These are phyloP conservation scores for Lactarius evosmus DNA, from an alignment of 768 basidiomycete genomes.

Conservation along the genomic window DNA sequence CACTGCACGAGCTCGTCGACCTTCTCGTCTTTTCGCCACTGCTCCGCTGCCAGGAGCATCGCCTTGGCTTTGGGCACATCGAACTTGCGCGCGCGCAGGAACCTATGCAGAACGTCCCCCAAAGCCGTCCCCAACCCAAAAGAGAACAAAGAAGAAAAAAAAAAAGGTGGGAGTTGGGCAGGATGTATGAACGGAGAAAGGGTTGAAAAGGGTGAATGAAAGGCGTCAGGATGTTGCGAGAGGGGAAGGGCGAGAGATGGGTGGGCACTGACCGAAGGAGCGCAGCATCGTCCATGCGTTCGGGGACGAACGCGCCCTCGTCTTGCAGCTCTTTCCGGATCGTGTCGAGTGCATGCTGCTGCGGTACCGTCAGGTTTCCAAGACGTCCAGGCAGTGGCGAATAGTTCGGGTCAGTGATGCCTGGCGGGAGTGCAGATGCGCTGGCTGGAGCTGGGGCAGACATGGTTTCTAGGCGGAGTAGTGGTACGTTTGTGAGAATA, in stretches of 20 bases:
- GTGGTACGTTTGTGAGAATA: not conserved
- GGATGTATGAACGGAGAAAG: not conserved
- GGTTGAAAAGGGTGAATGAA: not conserved
- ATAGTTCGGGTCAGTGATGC: slow-evolving; percentile 62
- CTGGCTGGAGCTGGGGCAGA: slow-evolving; percentile 38
- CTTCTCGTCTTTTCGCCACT: slow-evolving; percentile 87
- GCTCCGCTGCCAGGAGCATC: slow-evolving; percentile 79
- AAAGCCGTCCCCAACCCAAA: not conserved
- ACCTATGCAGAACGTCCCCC: slow-evolving; percentile 44
- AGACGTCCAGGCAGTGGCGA: slow-evolving; percentile 67
- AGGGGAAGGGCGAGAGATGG: not conserved
- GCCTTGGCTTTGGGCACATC: slow-evolving; percentile 76
- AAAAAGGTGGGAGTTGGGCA: not conserved
- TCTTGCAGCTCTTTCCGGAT: slow-evolving; percentile 62
- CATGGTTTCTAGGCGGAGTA: slow-evolving; percentile 5
- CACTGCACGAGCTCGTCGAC: slow-evolving; percentile 72
- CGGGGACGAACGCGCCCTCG: slow-evolving; percentile 56
- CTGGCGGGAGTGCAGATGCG: slow-evolving; percentile 54
- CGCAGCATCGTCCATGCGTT: slow-evolving; percentile 67
- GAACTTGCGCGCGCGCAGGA: slow-evolving; percentile 90
- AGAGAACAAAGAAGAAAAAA: not conserved
- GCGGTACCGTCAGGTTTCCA: slow-evolving; percentile 67
- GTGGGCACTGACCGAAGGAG: slow-evolving; percentile 53
- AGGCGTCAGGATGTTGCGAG: not conserved
- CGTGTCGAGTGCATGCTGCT: slow-evolving; percentile 64